Evolutionary conservation across 345 rosid genomes (phyloP).

Genomic region (Durio zibethinus): DNA sequence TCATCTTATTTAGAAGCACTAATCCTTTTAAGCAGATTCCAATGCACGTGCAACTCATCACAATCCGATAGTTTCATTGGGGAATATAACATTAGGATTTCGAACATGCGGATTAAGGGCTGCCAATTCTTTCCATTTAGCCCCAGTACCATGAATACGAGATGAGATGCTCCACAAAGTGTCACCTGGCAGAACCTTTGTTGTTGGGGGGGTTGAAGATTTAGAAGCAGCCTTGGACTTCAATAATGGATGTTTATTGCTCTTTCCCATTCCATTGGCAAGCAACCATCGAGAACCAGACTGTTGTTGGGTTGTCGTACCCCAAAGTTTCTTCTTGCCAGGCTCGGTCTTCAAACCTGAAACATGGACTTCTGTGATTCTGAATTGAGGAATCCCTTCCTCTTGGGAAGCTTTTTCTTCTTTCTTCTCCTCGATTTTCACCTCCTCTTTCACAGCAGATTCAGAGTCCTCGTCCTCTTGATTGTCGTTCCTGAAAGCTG

Average conservation of each 20-base stretch:
- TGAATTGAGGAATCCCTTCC: slow-evolving; percentile 58
- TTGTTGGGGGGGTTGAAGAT: slow-evolving; percentile 34
- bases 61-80: slow-evolving; percentile 35
- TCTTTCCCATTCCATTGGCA: slow-evolving; percentile 96
- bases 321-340: slow-evolving; percentile 69
- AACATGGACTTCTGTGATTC: slow-evolving; percentile 77
- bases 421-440: slow-evolving; percentile 25
- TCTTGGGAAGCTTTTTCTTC: slow-evolving; percentile 46
- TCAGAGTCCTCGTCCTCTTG: slow-evolving; percentile 51
- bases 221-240: slow-evolving; percentile 51
- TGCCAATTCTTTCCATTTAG: slow-evolving; percentile 63
- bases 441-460: slow-evolving; percentile 20
- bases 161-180: slow-evolving; percentile 85
- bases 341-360: slow-evolving; percentile 74
- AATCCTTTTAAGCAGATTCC: background rate
- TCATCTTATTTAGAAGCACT: background rate
- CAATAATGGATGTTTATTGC: slow-evolving; percentile 47
- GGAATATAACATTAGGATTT: slow-evolving; percentile 55
- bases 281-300: slow-evolving; percentile 93
- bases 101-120: slow-evolving; percentile 44
- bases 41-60: slow-evolving; percentile 20
- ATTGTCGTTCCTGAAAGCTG: slow-evolving; percentile 43
- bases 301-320: slow-evolving; percentile 61
- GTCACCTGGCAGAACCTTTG: slow-evolving; percentile 59
- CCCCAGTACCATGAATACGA: slow-evolving; percentile 47